Evolutionary conservation across 371 early-diverging fungal species (phyloP).

Genomic region (Lichtheimia hyalospora): DNA sequence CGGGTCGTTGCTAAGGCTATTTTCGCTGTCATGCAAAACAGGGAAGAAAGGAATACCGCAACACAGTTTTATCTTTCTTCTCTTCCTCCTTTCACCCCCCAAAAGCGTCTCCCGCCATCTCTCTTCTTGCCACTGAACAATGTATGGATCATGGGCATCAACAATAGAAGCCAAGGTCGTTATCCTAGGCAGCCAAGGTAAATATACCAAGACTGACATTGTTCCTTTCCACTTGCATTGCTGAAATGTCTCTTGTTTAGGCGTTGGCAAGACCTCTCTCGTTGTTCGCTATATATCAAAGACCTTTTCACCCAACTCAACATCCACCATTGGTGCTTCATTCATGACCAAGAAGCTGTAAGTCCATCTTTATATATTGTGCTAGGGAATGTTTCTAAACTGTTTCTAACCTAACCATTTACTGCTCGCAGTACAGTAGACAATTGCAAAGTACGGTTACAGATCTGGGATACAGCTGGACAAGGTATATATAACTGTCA

Average conservation of each 20-base stretch:
- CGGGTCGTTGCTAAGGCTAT: too few relatives aligned
- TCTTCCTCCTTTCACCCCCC: too few relatives aligned
- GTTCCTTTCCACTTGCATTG: not conserved
- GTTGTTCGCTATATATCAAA: slow-evolving; percentile 80
- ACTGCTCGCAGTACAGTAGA: slow-evolving; percentile 55
- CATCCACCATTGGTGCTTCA: slow-evolving; percentile 84
- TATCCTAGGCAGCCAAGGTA: slow-evolving; percentile 72
- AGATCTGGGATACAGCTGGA: slow-evolving; percentile 76
- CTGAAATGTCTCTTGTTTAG: slow-evolving; percentile 31
- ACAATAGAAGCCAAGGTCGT: slow-evolving; percentile 77
- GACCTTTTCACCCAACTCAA: slow-evolving; percentile 76
- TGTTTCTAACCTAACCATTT: not conserved
- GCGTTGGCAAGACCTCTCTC: slow-evolving; percentile 82
- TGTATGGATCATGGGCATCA: slow-evolving; percentile 38
- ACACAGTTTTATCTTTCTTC: too few relatives aligned
- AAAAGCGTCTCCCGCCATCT: too few relatives aligned
- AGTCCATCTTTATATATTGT: slow-evolving; percentile 11
- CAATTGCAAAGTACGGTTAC: slow-evolving; percentile 65
- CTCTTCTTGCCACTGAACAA: not conserved
- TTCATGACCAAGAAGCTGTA: slow-evolving; percentile 79
- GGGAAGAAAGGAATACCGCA: too few relatives aligned
- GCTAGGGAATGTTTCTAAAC: not conserved
- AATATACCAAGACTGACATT: not conserved
- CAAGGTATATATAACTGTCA: slow-evolving; percentile 41
- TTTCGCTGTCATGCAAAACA: too few relatives aligned